Base-by-base conservation (phyloP, 129 eudicot species). In the Lactuca sativa region DNA sequence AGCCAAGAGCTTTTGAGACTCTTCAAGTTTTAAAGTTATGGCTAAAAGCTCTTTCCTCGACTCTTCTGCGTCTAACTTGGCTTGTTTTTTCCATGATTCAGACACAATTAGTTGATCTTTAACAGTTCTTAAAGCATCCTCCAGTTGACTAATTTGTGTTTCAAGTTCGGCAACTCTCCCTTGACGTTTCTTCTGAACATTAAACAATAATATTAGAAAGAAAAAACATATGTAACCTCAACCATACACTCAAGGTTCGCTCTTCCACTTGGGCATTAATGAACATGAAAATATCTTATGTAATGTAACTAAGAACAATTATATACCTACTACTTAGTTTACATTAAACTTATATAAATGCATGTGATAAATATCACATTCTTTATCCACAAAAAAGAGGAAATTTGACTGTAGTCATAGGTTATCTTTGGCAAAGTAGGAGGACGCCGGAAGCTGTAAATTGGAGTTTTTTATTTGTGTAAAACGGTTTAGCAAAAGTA, bases 11-110 rank as follows among this genome's bases (percentile, higher is more conserved):
- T 82, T 77, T 51, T 82, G 85, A 48, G 86, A 82, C 62, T 88
- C 92, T 78, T 91, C 86, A 6, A 82, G 83, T 80, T 77, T 78
- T 54, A 61, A 53, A 37, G 86, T 81, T n/a, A 88, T 18, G 65
- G 78, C 85, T 69, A 72, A 53, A 43, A 86, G 80, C 75, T 86
- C 86, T 59, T 76, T 74, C 80, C 82, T 88, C 13, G 82, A 78
- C 67, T 85, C 97, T 79, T 85, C 86, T 7, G 89, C 92, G 53
- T 91, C 95, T 79, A 61, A 56, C 62, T 81, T 73, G n/a, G 92
- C 95, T 76, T 83, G 84, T 76, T 82, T 78, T 80, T 85, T 91
- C 67, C 82, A 81, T 73, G 83, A 77, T 69, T 88, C 92, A 0
- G 97, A 82, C 64, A 85, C 73, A 55, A 57, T 67, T 59, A 91